phyloP scores from a whole-genome alignment of 768 basidiomycete genomes.

The Terana coerulea region DNA sequence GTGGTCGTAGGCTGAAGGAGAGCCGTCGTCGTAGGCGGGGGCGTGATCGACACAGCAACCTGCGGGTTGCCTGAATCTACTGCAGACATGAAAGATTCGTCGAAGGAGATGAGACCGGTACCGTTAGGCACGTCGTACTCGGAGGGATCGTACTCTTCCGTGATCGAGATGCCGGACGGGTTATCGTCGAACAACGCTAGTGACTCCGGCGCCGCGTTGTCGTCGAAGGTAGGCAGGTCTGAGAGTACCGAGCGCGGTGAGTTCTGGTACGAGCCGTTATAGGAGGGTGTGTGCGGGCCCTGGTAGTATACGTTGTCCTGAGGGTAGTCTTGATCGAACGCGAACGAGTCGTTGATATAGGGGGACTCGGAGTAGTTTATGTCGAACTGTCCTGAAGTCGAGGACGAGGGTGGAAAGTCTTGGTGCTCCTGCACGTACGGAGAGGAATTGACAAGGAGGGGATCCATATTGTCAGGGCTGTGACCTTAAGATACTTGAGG shows the following conservation, averaged over 20 bases:
- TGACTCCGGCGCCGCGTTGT: slow-evolving; percentile 31
- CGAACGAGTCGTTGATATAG: slow-evolving; percentile 36
- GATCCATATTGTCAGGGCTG: slow-evolving; percentile 11
- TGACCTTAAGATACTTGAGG: slow-evolving; percentile 13
- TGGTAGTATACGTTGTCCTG: slow-evolving; percentile 36
- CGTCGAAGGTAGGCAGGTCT: slow-evolving; percentile 45
- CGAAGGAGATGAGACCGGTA: slow-evolving; percentile 53
- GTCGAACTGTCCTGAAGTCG: slow-evolving; percentile 18
- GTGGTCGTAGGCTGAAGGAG: slow-evolving; percentile 50
- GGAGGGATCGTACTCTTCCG: slow-evolving; percentile 64
- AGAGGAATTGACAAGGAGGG: slow-evolving; percentile 12
- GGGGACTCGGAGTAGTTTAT: slow-evolving; percentile 23
- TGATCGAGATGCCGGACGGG: slow-evolving; percentile 30
- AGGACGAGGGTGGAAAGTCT: slow-evolving; percentile 13
- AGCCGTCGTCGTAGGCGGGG: slow-evolving; percentile 31
- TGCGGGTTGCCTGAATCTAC: slow-evolving; percentile 28
- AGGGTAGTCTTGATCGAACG: slow-evolving; percentile 33
- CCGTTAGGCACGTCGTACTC: slow-evolving; percentile 63
- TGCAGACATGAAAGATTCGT: slow-evolving; percentile 43
- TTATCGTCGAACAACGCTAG: slow-evolving; percentile 50
- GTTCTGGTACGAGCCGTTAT: slow-evolving; percentile 65
- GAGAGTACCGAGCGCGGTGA: slow-evolving; percentile 68
- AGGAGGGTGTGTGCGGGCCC: slow-evolving; percentile 52
- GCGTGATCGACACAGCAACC: slow-evolving; percentile 38
- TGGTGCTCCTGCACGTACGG: slow-evolving; percentile 11